phyloP scores from a whole-genome alignment of 257 asterid genomes.

The Phtheirospermum japonicum region DNA sequence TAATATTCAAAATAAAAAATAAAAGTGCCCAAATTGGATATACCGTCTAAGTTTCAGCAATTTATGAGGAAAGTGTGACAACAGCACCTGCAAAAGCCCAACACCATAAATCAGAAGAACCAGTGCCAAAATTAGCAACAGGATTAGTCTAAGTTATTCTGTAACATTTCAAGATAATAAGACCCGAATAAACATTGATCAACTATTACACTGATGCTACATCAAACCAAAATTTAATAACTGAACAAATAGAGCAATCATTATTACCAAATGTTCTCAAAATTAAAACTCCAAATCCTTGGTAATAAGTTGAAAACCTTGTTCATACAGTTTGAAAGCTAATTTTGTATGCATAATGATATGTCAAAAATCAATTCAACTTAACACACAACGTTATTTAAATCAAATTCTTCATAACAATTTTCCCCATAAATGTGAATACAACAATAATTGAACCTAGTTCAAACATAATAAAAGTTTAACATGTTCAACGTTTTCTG shows the following conservation, averaged over 20 bases:
- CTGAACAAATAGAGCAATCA: constrained; percentile 3
- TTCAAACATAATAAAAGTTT: neutral
- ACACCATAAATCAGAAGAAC: too few relatives aligned
- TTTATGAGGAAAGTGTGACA: too few relatives aligned
- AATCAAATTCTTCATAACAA: constrained; percentile 13
- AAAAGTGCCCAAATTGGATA: too few relatives aligned
- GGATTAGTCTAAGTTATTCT: too few relatives aligned
- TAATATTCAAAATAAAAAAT: too few relatives aligned
- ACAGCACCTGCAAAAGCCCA: too few relatives aligned
- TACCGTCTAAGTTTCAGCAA: too few relatives aligned
- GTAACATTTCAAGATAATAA: too few relatives aligned
- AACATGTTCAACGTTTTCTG: neutral
- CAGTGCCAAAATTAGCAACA: too few relatives aligned
- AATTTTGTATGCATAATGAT: neutral
- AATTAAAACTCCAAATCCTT: constrained; percentile 1
- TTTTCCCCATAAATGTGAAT: constrained; percentile 8
- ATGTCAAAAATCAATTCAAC: constrained; percentile 18
- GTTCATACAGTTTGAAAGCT: constrained; percentile 13
- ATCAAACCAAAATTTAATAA: constrained; percentile 4
- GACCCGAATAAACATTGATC: too few relatives aligned
- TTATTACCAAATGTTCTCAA: constrained; percentile 7
- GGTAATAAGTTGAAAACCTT: constrained; percentile 13
- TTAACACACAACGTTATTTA: neutral
- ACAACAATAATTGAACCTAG: neutral
- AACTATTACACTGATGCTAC: neutral